These are phyloP conservation scores for Pleurotus platypus DNA, from an alignment of 768 basidiomycete genomes.

Conservation along the genomic window DNA sequence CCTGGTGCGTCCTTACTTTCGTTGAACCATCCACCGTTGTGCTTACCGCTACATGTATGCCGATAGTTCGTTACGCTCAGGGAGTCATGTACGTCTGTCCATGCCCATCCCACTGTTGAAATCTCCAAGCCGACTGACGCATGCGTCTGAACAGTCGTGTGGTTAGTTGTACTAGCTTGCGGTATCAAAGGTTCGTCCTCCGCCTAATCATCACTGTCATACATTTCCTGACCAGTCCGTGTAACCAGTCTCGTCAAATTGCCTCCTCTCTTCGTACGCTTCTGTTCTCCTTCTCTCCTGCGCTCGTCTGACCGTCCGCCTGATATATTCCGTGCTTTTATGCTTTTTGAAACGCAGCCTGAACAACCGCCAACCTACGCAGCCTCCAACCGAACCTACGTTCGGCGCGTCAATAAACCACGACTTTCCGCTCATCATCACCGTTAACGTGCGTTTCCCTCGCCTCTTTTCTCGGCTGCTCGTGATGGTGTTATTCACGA, in stretches of 20 bases:
- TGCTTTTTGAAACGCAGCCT: too few species aligned
- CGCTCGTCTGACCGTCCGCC: too few species aligned
- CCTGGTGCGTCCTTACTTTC: neutral
- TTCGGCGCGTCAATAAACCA: too few species aligned
- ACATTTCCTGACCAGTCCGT: neutral
- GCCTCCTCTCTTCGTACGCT: conserved; percentile 4
- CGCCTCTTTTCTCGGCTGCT: too few species aligned
- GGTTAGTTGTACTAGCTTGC: conserved; percentile 1
- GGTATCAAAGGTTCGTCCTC: neutral
- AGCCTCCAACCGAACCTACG: too few species aligned
- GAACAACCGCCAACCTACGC: too few species aligned
- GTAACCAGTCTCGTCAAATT: conserved; percentile 4
- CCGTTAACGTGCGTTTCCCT: too few species aligned
- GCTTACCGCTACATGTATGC: neutral
- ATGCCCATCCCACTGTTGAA: neutral
- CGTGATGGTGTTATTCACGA: too few species aligned
- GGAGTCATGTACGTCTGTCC: neutral
- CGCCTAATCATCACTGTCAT: neutral
- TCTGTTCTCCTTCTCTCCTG: neutral
- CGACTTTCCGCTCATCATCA: too few species aligned
- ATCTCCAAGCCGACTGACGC: neutral
- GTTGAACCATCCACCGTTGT: neutral
- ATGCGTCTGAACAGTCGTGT: neutral
- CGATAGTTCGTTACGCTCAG: neutral
- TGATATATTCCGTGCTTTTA: too few species aligned